Base-by-base conservation (phyloP, 805 yeast species). In the Candida dendrica region DNA sequence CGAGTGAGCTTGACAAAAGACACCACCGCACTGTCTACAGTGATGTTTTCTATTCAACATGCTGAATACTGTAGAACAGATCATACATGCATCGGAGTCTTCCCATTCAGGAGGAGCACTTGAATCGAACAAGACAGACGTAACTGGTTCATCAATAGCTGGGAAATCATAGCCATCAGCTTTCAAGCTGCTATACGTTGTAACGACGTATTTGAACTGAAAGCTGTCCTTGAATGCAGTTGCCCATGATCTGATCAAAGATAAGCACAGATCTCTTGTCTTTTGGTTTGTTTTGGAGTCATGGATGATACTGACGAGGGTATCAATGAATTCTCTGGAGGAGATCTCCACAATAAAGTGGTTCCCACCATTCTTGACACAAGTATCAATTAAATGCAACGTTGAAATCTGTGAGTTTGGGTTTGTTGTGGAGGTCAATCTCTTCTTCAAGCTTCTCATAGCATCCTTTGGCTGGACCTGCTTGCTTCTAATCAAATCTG, bases 101-200 rank as follows among this genome's bases (percentile, higher is more conserved):
- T 85, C 81, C 98, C 98, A 93, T 52, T 89, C 97, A 0, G 98
- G 98, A 2, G 98, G 97, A 4, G 90, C 90, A 47, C 79, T 84
- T 2, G 96, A 77, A 53, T 91, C 97, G 38, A 91, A 77, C 59
- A 90, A 78, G 4, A 73, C 68, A 30, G 69, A 53, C 19, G 65
- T 61, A 37, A 74, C 63, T 14, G 48, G 58, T 41, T 43, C 50
- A 18, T 61, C 59, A 22, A 60, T 56, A 20, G 65, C 65, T 1
- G 95, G 95, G 54, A 90, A 88, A 41, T 70, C 66, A 50, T 76
- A 77, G 8, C 82, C 90, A 43, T 83, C 84, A 34, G 65, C 60
- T 42, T 72, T 68, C 44, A 91, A 69, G 47, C 73, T 75, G 24
- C 69, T 67, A 63, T 84, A 84, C 4, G 77, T 71, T 36, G 73